These are phyloP conservation scores for Blastomyces silverae DNA, from an alignment of 2,329 filamentous ascomycete species.

Conservation along the genomic window DNA sequence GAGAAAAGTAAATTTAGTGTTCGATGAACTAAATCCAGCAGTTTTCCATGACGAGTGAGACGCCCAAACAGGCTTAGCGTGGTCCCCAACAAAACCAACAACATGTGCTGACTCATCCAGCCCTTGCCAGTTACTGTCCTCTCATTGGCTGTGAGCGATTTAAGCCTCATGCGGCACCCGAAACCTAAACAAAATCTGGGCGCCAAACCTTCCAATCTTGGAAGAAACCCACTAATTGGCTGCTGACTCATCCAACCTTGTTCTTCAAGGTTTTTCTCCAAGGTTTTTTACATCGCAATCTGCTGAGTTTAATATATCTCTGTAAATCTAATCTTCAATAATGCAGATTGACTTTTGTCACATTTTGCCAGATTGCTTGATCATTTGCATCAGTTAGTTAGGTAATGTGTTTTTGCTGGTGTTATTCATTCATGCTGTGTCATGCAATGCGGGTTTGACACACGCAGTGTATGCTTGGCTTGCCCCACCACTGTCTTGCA, in stretches of 20 bases:
- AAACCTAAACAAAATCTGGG: not conserved
- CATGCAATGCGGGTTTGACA: not conserved
- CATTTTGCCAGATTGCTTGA: too few relatives aligned
- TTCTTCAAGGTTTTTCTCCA: too few relatives aligned
- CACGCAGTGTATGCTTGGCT: too few relatives aligned
- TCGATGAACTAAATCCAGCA: not conserved
- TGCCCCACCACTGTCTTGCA: too few relatives aligned
- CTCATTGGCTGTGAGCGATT: not conserved
- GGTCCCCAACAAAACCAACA: slow-evolving; percentile 5
- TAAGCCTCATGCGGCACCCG: not conserved
- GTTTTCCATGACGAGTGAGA: not conserved
- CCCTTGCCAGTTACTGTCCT: too few relatives aligned
- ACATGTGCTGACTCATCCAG: not conserved
- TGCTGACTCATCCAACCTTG: too few relatives aligned
- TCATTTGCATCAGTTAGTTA: not conserved
- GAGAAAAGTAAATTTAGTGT: too few relatives aligned
- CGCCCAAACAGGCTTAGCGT: slow-evolving; percentile 2
- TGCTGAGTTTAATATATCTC: too few relatives aligned
- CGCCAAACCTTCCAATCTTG: not conserved
- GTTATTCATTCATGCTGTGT: not conserved
- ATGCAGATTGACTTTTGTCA: too few relatives aligned
- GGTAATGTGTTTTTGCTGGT: not conserved
- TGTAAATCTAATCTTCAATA: too few relatives aligned
- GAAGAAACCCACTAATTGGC: not conserved
- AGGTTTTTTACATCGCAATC: too few relatives aligned